phyloP scores from a whole-genome alignment of 2,329 filamentous ascomycete species.

The Fusarium protoensiforme region DNA sequence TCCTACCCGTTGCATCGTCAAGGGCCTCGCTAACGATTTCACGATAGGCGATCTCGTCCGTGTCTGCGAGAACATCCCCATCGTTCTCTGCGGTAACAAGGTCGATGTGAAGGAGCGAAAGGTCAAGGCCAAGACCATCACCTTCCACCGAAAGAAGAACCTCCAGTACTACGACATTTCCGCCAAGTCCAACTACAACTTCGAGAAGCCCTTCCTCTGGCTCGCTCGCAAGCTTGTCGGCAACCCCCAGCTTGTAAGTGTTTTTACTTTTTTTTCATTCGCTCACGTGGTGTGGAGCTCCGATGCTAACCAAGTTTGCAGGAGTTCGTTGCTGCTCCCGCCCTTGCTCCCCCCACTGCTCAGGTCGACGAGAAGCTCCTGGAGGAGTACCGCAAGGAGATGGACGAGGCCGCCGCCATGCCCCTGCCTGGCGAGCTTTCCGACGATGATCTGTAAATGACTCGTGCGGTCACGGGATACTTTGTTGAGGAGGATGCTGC shows the following conservation, averaged over 20 bases:
- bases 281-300: not conserved
- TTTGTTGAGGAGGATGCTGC: constrained; percentile 46
- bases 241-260: constrained; percentile 68
- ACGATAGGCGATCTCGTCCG: constrained; percentile 90
- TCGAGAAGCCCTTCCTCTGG: constrained; percentile 99
- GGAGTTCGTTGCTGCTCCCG: constrained; percentile 97
- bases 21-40: constrained; percentile 27
- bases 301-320: constrained; percentile 53
- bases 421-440: constrained; percentile 97
- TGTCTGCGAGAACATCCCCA: constrained; percentile 99
- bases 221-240: constrained; percentile 98
- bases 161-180: constrained; percentile 99
- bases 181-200: constrained; percentile 99
- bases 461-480: constrained; percentile 41
- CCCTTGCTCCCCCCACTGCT: constrained; percentile 93
- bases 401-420: constrained; percentile 81
- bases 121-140: constrained; percentile 99
- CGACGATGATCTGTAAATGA: constrained; percentile 71
- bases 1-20: not conserved
- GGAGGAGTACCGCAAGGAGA: constrained; percentile 87
- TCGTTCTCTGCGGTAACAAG: constrained; percentile 99
- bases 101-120: constrained; percentile 99
- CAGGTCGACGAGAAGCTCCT: constrained; percentile 87
- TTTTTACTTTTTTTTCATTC: not conserved
- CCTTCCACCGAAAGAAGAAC: constrained; percentile 99